Evolutionary conservation across 176 grass and related monocot genomes (phyloP), one percentile per base, ranked within the genome.

Genomic region (bread wheat (Triticum aestivum)): DNA sequence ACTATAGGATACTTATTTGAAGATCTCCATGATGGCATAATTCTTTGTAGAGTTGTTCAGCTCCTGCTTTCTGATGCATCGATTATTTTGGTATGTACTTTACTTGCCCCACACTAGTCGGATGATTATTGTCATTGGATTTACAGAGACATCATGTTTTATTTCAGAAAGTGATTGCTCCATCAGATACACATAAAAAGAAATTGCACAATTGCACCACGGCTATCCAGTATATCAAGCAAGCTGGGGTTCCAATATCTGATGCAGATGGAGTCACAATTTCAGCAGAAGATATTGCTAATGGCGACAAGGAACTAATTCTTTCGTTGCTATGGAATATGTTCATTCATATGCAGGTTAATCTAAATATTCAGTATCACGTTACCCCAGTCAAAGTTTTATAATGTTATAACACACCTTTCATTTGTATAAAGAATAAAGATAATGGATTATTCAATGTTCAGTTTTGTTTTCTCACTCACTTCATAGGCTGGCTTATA

Each of bases 11-110:
- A 37, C 79, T 44, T 92, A 90, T 94, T 89, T 89, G 85, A 90
- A 79, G 92, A 94, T 91, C 38, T 94, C 85, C 89, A 90, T 64
- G 89, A 94, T 88, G 89, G 92, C 32, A 75, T 92, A 86, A 73
- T 89, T 84, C 82, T 94, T 21, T 94, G 87, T 87, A 89, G 89
- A 89, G 85, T 85, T 72, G 64, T 85, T 83, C 92, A 94, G 79
- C 82, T 94, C 47, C 86, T 94, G 74, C 67, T 82, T 30, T 78
- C 65, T 77, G 68, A 94, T 56, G 73, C 89, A 85, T 92, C 87
- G 13, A 83, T 92, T 82, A 42, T 94, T 79, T 85, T 65, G 56
- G 92, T 92, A 83, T 65, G 85, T 8, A 79, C 42, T 82, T 74
- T 44, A 0, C 8, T 75, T 75, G 17, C 45, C 66, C 30, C 26